A percentile compares a stretch with the other conserved stretches of the same genome.
Evolutionary conservation across 345 rosid species (phyloP).

Genomic region (Heritiera littoralis): DNA sequence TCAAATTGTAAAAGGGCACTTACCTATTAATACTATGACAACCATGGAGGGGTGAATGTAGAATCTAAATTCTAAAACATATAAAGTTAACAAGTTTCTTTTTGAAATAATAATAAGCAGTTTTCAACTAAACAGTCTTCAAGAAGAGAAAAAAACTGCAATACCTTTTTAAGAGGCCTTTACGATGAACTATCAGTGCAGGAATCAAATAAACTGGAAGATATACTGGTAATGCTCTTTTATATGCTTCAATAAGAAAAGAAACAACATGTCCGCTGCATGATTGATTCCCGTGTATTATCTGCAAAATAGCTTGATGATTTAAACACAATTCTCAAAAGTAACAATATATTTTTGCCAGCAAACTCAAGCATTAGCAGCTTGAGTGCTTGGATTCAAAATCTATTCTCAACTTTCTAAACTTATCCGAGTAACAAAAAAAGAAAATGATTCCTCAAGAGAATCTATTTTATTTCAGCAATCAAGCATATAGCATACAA

Average conservation of each 20-base stretch:
- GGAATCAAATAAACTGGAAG: conserved; percentile 90
- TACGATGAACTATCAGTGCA: conserved; percentile 89
- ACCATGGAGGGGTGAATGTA: background rate
- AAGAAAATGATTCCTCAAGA: background rate
- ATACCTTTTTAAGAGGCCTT: conserved; percentile 77
- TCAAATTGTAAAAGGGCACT: background rate
- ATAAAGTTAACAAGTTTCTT: background rate
- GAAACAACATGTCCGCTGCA: conserved; percentile 62
- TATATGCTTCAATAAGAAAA: conserved; percentile 76
- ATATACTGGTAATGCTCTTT: conserved; percentile 86
- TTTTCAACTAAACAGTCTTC: background rate
- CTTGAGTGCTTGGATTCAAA: background rate
- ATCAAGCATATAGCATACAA: conserved; percentile 1
- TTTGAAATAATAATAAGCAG: background rate
- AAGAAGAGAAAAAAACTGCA: background rate
- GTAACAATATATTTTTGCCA: background rate
- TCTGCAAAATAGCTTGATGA: conserved; percentile 51
- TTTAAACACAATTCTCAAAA: conserved; percentile 17
- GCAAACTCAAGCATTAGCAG: conserved; percentile 1
- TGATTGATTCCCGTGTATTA: conserved; percentile 81
- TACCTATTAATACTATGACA: no score
- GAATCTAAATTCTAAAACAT: background rate
- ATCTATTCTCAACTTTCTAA: conserved; percentile 1
- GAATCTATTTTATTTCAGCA: background rate
- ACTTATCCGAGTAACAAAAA: background rate